Conservation (phyloP, 331 rosid species). For the Acacia concinna region DNA sequence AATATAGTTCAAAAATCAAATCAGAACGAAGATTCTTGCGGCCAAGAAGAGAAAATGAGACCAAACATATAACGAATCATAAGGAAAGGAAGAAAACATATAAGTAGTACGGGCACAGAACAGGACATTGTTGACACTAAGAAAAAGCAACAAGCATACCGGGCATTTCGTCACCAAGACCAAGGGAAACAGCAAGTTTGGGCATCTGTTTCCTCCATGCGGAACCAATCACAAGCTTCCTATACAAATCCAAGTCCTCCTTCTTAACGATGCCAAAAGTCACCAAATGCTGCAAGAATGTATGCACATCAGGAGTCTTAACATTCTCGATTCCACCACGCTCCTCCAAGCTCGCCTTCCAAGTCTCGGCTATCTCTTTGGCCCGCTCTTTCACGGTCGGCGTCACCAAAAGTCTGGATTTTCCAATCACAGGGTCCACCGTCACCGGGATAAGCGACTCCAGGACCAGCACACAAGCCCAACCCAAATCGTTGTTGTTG, state of each 20-base stretch:
- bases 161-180: slow-evolving; percentile 85
- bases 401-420: slow-evolving; percentile 79
- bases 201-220: slow-evolving; percentile 99
- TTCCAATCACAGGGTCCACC: slow-evolving; percentile 83
- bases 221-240: slow-evolving; percentile 87
- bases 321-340: slow-evolving; percentile 92
- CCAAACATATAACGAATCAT: not conserved
- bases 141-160: slow-evolving; percentile 43
- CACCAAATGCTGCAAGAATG: slow-evolving; percentile 92
- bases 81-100: not conserved
- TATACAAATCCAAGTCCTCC: slow-evolving; percentile 66
- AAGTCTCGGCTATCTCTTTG: slow-evolving; percentile 74
- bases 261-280: slow-evolving; percentile 85
- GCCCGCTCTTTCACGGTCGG: slow-evolving; percentile 73
- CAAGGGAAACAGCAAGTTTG: slow-evolving; percentile 90
- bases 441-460: slow-evolving; percentile 82
- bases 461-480: slow-evolving; percentile 92
- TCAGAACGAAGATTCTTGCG: not conserved
- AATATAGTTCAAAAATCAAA: not conserved
- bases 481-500: slow-evolving; percentile 72
- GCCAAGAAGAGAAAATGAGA: not conserved
- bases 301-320: slow-evolving; percentile 92
- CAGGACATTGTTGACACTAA: not conserved
- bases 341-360: slow-evolving; percentile 92
- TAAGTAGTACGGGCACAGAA: not conserved